Evolutionary conservation across 306 rosid genomes (phyloP).

Genomic region (Vigna trinervia): DNA sequence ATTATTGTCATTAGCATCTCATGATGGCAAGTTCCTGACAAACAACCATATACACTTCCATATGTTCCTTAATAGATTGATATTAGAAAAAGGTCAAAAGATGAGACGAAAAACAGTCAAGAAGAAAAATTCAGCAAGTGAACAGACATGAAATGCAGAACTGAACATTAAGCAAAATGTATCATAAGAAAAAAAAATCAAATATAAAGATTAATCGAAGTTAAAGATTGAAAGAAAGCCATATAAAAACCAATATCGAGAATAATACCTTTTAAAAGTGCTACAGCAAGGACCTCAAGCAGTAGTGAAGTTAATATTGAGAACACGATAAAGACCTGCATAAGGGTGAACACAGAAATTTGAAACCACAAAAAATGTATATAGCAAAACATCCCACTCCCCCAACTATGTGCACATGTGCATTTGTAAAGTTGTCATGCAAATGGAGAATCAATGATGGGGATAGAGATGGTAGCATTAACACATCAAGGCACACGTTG

Average conservation of each 20-base stretch:
- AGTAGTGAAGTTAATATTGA: slow-evolving; percentile 67
- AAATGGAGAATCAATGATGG: background rate
- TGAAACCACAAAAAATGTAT: slow-evolving; percentile 33
- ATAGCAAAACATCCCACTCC: slow-evolving; percentile 9
- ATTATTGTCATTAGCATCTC: background rate
- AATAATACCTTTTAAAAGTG: slow-evolving; percentile 76
- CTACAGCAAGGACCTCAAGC: slow-evolving; percentile 70
- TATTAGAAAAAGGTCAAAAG: slow-evolving; percentile 15
- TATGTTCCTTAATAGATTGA: background rate
- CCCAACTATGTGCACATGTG: background rate
- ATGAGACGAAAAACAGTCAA: slow-evolving; percentile 1
- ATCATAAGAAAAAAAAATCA: slow-evolving; percentile 14
- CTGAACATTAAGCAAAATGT: slow-evolving; percentile 17
- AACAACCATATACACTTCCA: slow-evolving; percentile 9
- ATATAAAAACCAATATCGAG: slow-evolving; percentile 19
- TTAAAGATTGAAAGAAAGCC: slow-evolving; percentile 27
- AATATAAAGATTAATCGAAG: slow-evolving; percentile 10
- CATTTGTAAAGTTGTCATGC: background rate
- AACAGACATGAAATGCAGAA: slow-evolving; percentile 25
- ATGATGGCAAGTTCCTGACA: slow-evolving; percentile 3
- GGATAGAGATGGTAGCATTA: slow-evolving; percentile 4
- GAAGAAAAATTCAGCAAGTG: slow-evolving; percentile 31
- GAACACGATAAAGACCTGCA: slow-evolving; percentile 90
- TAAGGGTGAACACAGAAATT: slow-evolving; percentile 25
- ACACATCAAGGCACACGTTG: slow-evolving; percentile 9